Evolutionary conservation across 805 yeast species (phyloP), one percentile per base, ranked within the genome.

Genomic region (Barnettozyma pratensis): DNA sequence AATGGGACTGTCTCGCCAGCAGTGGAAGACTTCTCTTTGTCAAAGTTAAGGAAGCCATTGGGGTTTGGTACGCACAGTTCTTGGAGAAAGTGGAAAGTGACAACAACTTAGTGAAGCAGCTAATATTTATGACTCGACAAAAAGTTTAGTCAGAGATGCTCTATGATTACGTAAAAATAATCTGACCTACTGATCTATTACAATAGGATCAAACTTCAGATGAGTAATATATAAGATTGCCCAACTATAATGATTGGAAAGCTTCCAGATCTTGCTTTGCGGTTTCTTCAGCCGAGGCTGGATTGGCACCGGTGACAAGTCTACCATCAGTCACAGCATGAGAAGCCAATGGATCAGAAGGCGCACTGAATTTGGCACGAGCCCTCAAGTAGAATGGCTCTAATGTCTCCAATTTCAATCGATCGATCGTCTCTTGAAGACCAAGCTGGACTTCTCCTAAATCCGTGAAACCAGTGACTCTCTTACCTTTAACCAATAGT

Each of bases 251-350:
- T 37, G 40, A 36, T 19, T 53, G 49, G 39, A 55, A 56, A 19
- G 57, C 65, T 25, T 53, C 52, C 19, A 71, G 48, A 28, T 72
- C 69, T 49, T 67, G 68, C 46, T 60, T 62, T 37, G 84, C 84
- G 39, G 80, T 73, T 6, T 73, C 68, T 10, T 57, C 49, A 10
- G 83, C 83, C 41, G 80, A 72, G 19, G 76, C 78, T 26, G 87
- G 87, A 66, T 83, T 83, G 27, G 75, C 77, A 42, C 88, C 88
- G n/a, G 85, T 76, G 38, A 82, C 79, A 39, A 83, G 46, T 56
- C 75, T 75, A 29, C 83, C 84, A 58, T 83, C 87, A 29, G 67
- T 65, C 39, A 79, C 69, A 14, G 76, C 60, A 55, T 67, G 79
- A 39, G 72, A 77, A 38, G 62, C 82, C 70, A 76, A 80, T 36